Base-by-base conservation (phyloP, 1,284 basidiomycete genomes). In the Cutaneotrichosporon cutaneum region DNA sequence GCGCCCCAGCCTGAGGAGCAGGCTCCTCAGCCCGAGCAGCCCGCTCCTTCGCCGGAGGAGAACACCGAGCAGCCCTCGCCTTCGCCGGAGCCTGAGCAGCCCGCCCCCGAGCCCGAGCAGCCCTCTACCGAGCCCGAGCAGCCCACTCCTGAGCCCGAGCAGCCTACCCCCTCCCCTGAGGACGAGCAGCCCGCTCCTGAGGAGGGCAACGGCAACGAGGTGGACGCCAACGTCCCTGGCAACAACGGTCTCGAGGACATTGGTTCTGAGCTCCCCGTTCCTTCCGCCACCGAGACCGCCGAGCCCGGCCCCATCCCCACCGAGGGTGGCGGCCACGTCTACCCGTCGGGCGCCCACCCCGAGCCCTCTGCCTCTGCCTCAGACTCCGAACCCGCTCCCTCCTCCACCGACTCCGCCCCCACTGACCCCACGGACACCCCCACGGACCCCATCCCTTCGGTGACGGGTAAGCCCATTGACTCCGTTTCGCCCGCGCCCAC, bases 281-380 rank as follows among this genome's bases (percentile, higher is more conserved):
- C 36, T 24, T 42, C 39, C 3, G 39, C 39, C 39, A 42, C 39
- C 18, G 39, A 42, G 39, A 42, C 39, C 5, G 5, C 30, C 35
- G 35, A 36, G 13, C 16, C 35, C 48, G 54, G 18, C 26, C 26
- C 42, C 2, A 26, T 30, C 26, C 4, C 33, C 21, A 21, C 24
- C 26, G 48, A 53, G 16, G 36, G 39, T 18, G 33, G 39, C 39
- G 48, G 48, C 22, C 57, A 58, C 50, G 16, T 44, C 39, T 58
- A 58, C 57, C 57, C 57, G 27, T 22, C 22, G 22, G 57, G 57
- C 21, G 35, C 57, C 5, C 27, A 32, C 57, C 57, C 54, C 27
- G 60, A 57, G 60, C 56, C 60, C 32, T 56, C 59, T 14, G 11
- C 35, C 35, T 36, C 45, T 10, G 45, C 47, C 6, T 39, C 32